Conservation (phyloP, 306 rosid genomes). For the Chamaecrista fasciculata region DNA sequence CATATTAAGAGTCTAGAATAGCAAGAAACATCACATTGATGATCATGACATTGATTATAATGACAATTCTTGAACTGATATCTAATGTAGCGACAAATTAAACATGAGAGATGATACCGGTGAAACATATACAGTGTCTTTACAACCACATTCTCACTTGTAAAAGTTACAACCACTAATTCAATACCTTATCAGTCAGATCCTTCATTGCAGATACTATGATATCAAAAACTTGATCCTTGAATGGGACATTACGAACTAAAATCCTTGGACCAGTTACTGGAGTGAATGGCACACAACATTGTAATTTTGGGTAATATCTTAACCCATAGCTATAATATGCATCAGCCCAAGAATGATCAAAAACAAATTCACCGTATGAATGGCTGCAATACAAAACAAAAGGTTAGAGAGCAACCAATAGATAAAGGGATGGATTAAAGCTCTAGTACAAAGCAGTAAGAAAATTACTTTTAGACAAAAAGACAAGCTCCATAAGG, state of each 20-base stretch:
- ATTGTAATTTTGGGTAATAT: conserved; percentile 88
- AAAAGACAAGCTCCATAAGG: conserved; percentile 10
- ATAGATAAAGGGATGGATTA: not conserved
- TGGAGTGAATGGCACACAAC: conserved; percentile 92
- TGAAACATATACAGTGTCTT: not conserved
- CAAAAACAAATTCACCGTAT: conserved; percentile 94
- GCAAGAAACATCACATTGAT: not conserved
- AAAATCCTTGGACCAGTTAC: conserved; percentile 93
- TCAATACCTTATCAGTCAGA: conserved; percentile 61
- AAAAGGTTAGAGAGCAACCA: conserved; percentile 2
- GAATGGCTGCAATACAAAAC: conserved; percentile 66
- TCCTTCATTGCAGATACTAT: conserved; percentile 67
- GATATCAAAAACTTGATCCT: conserved; percentile 63
- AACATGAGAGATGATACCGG: not conserved
- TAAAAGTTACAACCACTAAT: conserved; percentile 8
- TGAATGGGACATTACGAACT: conserved; percentile 55
- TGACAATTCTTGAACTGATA: not conserved
- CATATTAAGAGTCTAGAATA: not conserved
- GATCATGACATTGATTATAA: not conserved
- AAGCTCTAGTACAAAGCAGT: not conserved
- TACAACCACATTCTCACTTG: not conserved
- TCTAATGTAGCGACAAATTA: not conserved
- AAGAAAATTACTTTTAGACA: not conserved
- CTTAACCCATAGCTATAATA: conserved; percentile 64
- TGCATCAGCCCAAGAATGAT: conserved; percentile 98